Conservation (phyloP, 1,139 yeast genomes). For the Suhomyces bolitotheri region DNA sequence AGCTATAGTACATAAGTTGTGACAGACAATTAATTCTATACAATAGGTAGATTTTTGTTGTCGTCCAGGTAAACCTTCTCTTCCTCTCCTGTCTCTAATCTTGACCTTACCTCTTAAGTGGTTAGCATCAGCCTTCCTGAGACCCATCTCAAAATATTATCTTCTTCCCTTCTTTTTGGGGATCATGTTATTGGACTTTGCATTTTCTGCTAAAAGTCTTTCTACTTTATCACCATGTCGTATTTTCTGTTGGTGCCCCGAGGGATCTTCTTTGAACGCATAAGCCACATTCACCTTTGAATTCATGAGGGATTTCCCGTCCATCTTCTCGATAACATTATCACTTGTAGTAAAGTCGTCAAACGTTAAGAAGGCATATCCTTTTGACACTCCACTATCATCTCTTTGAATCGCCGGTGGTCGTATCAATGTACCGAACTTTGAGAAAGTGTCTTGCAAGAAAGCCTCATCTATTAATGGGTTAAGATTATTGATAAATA, state of each 20-base stretch:
- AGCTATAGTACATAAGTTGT: no score
- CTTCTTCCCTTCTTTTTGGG: conserved; percentile 9
- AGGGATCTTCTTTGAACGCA: conserved; percentile 66
- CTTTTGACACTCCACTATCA: conserved; percentile 53
- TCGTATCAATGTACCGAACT: conserved; percentile 63
- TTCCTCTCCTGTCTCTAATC: no score
- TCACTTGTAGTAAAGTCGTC: conserved; percentile 72
- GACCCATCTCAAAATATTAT: no score
- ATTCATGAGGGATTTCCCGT: conserved; percentile 71
- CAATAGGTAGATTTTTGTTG: no score
- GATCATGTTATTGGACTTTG: conserved; percentile 39
- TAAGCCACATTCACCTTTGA: conserved; percentile 61
- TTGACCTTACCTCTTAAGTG: no score
- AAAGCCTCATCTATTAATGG: conserved; percentile 65
- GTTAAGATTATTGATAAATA: conserved; percentile 73
- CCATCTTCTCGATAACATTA: conserved; percentile 66
- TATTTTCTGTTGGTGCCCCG: conserved; percentile 34
- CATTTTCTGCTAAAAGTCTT: conserved; percentile 69
- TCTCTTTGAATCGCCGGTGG: conserved; percentile 58
- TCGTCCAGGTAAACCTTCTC: no score
- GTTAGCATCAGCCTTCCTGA: no score
- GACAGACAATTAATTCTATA: no score
- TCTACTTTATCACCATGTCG: conserved; percentile 84
- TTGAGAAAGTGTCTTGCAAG: conserved; percentile 59
- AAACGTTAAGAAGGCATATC: conserved; percentile 63